A percentile compares a stretch with the other conserved stretches of the same genome.
Evolutionary conservation across 179 eudicot genomes (phyloP).

Genomic region (Silene coronaria): DNA sequence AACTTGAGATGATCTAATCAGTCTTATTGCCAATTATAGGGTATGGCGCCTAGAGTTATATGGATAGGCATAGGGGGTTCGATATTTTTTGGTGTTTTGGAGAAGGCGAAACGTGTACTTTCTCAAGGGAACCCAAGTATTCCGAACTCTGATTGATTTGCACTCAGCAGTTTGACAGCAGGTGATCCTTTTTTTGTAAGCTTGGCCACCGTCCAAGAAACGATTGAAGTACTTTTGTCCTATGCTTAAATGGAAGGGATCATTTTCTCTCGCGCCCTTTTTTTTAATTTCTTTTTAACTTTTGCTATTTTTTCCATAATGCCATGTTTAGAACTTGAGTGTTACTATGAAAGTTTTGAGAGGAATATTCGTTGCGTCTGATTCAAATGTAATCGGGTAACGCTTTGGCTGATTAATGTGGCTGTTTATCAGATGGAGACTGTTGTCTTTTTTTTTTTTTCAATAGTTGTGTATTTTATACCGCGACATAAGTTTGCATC

Average conservation of each 20-base stretch:
- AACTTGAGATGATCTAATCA: background rate
- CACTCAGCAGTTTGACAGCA: conserved; percentile 21
- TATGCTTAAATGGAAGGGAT: background rate
- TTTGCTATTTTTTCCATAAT: background rate
- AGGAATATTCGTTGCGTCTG: background rate
- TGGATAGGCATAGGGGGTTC: conserved; percentile 95
- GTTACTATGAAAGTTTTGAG: background rate
- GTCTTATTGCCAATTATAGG: conserved; percentile 37
- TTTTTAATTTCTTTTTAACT: background rate
- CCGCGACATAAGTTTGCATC: background rate
- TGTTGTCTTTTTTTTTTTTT: background rate
- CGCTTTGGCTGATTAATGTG: background rate
- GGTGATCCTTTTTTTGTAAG: background rate
- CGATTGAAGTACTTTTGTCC: too few species aligned
- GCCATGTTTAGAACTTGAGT: background rate
- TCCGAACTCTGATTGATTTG: conserved; percentile 17
- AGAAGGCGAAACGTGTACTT: conserved; percentile 68
- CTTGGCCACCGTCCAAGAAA: background rate
- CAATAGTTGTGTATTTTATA: background rate
- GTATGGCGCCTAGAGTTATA: conserved; percentile 76
- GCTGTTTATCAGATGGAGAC: background rate
- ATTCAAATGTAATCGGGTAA: background rate
- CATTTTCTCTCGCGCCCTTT: background rate
- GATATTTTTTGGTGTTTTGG: conserved; percentile 82
- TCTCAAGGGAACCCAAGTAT: conserved; percentile 34